A percentile compares a stretch with the other conserved stretches of the same genome.
These are phyloP conservation scores for Ophiostoma ips DNA, from an alignment of 2,329 filamentous ascomycete genomes.

Conservation along the genomic window DNA sequence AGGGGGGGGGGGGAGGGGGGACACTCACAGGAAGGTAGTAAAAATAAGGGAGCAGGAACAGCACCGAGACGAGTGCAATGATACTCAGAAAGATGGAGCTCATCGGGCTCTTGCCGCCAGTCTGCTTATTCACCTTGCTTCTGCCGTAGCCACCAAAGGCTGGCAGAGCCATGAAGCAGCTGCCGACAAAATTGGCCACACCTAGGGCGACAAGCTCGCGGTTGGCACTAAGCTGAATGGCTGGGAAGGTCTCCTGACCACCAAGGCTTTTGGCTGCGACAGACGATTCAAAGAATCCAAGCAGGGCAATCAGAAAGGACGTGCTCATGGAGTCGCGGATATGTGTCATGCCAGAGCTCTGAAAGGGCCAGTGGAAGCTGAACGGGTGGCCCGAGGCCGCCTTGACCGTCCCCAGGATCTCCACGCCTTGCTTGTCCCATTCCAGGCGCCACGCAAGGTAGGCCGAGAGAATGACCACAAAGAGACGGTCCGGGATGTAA, in stretches of 20 bases:
- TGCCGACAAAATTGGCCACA: constrained; percentile 77
- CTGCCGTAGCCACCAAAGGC: constrained; percentile 93
- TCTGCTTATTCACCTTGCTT: constrained; percentile 88
- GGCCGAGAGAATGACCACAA: constrained; percentile 76
- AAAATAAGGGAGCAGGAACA: constrained; percentile 79
- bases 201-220: constrained; percentile 86
- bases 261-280: constrained; percentile 88
- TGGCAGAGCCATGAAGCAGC: constrained; percentile 82
- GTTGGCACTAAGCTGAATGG: constrained; percentile 77
- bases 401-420: constrained; percentile 70
- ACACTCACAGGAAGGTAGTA: constrained; percentile 72
- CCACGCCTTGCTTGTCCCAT: constrained; percentile 71
- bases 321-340: constrained; percentile 80
- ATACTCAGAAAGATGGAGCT: constrained; percentile 76
- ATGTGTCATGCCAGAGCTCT: constrained; percentile 60
- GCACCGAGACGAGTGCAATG: constrained; percentile 66
- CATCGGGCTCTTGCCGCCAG: constrained; percentile 86
- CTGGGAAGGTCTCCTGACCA: constrained; percentile 54
- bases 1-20: constrained; percentile 7
- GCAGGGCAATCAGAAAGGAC: constrained; percentile 79
- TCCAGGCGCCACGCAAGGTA: constrained; percentile 61
- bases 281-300: constrained; percentile 97
- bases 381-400: constrained; percentile 59
- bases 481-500: constrained; percentile 81
- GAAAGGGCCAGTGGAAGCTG: constrained; percentile 75